Conservation (phyloP, 371 early-diverging fungal genomes). For the Dinochytrium kinnereticum region DNA sequence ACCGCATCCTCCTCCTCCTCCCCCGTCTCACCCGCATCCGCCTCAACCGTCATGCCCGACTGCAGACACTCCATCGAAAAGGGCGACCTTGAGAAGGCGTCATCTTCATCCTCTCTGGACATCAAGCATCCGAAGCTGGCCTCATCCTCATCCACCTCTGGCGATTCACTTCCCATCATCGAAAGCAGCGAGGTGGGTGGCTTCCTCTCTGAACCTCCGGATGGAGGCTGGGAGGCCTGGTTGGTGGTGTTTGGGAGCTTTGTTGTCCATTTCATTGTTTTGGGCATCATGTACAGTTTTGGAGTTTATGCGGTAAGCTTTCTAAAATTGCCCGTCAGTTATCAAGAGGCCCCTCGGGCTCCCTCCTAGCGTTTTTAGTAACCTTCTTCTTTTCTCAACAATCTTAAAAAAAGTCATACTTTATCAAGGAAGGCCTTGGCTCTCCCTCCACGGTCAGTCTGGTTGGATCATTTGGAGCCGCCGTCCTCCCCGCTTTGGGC, state of each 20-base stretch:
- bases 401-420: not conserved
- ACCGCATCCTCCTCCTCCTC: not conserved
- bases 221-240: conserved; percentile 34
- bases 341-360: not conserved
- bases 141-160: no score
- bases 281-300: conserved; percentile 28
- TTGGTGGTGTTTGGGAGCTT: conserved; percentile 27
- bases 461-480: conserved; percentile 29
- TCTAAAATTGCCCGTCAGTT: no score
- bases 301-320: conserved; percentile 26
- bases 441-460: conserved; percentile 10
- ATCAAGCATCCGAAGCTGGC: no score
- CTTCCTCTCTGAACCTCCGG: conserved; percentile 16
- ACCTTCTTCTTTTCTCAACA: not conserved
- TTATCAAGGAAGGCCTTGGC: not conserved
- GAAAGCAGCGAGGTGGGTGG: not conserved
- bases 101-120: no score
- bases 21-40: not conserved
- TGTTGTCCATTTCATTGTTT: conserved; percentile 31
- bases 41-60: no score
- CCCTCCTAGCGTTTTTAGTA: no score
- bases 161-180: not conserved
- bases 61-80: no score
- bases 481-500: conserved; percentile 30
- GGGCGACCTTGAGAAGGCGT: not conserved